These are phyloP conservation scores for Cryoendolithus antarcticus DNA, from an alignment of 2,329 filamentous ascomycete species.

Conservation along the genomic window DNA sequence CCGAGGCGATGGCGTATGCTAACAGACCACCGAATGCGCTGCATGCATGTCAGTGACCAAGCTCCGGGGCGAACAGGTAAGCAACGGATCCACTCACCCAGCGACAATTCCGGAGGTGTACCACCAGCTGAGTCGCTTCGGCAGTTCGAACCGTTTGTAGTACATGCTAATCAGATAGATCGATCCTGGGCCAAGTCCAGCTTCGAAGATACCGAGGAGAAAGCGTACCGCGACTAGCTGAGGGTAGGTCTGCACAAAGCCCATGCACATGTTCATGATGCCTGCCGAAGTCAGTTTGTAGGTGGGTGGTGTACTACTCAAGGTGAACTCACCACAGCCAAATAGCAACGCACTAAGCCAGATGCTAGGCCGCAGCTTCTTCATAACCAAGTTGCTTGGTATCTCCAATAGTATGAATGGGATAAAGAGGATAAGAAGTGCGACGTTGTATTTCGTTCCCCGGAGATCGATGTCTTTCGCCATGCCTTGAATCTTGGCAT, in stretches of 20 bases:
- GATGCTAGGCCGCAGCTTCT: constrained; percentile 23
- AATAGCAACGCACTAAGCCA: constrained; percentile 25
- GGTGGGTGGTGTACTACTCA: no score
- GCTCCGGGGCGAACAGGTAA: no score
- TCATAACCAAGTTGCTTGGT: constrained; percentile 17
- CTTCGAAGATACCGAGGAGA: constrained; percentile 23
- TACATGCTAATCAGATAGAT: constrained; percentile 26
- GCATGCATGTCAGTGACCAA: no score
- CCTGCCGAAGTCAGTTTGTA: constrained; percentile 30
- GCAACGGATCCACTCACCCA: constrained; percentile 4
- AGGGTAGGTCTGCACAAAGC: constrained; percentile 19
- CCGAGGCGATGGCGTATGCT: constrained; percentile 22
- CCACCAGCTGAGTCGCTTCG: constrained; percentile 29
- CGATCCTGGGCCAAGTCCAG: constrained; percentile 17
- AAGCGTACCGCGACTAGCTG: constrained; percentile 20
- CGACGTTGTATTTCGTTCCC: constrained; percentile 8
- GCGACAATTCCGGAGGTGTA: constrained; percentile 29
- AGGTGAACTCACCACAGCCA: constrained; percentile 17
- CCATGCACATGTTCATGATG: constrained; percentile 22
- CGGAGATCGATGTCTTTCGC: constrained; percentile 25
- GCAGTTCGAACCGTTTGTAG: constrained; percentile 31
- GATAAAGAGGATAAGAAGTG: constrained; percentile 25
- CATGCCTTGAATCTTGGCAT: constrained; percentile 29
- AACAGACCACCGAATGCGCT: constrained; percentile 29
- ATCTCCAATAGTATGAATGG: constrained; percentile 19